phyloP scores from a whole-genome alignment of 1,139 yeast genomes.

The Kurtzmaniella quercitrusa region DNA sequence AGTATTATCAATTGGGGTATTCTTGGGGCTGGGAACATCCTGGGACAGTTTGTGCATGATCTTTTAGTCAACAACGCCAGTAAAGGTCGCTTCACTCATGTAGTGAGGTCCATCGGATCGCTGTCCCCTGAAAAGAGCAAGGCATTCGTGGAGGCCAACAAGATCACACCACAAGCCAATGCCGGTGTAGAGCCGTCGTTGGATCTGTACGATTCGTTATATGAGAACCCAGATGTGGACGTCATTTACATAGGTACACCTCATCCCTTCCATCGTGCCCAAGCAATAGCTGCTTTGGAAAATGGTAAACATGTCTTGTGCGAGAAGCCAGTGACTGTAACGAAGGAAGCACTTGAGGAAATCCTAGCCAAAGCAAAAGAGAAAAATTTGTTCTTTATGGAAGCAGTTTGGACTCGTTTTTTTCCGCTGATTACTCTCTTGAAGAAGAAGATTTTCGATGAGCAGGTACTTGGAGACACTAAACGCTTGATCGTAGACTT shows the following conservation, averaged over 20 bases:
- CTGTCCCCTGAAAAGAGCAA: conserved; percentile 24
- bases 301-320: conserved; percentile 53
- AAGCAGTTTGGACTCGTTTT: conserved; percentile 64
- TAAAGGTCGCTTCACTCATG: conserved; percentile 19
- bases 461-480: conserved; percentile 44
- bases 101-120: conserved; percentile 29
- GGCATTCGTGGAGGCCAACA: conserved; percentile 18
- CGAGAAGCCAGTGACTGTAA: conserved; percentile 60
- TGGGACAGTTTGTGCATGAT: conserved; percentile 36
- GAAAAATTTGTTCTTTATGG: conserved; percentile 51
- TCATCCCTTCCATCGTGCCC: conserved; percentile 50
- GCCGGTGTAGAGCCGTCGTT: conserved; percentile 17
- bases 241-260: conserved; percentile 59
- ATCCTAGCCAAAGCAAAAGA: conserved; percentile 42
- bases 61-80: conserved; percentile 25
- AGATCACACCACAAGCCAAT: conserved; percentile 14
- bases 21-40: conserved; percentile 45
- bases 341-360: conserved; percentile 41
- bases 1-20: conserved; percentile 35
- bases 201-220: conserved; percentile 27
- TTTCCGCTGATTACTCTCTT: conserved; percentile 47
- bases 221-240: conserved; percentile 41
- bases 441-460: conserved; percentile 36
- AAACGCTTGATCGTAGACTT: conserved; percentile 39
- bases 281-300: conserved; percentile 44